phyloP scores from a whole-genome alignment of 805 yeast genomes.

The Kluyveromyces dobzhanskii region DNA sequence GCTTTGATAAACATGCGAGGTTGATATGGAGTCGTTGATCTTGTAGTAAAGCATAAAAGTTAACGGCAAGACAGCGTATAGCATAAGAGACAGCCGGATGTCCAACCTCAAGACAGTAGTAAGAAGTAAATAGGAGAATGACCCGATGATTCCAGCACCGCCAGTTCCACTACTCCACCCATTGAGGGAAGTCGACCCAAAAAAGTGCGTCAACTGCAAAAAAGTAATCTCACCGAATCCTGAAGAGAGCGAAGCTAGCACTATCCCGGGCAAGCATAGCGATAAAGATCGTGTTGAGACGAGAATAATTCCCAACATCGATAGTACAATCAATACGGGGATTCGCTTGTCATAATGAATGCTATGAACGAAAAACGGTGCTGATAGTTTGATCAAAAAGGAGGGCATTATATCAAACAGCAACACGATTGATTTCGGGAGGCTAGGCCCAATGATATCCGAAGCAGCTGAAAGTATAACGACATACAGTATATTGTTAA shows the following conservation, averaged over 20 bases:
- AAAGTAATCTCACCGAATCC: conserved; percentile 91
- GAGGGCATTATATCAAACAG: conserved; percentile 85
- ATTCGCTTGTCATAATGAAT: conserved; percentile 54
- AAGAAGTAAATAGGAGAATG: conserved; percentile 58
- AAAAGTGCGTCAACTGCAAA: conserved; percentile 76
- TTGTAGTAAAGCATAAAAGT: conserved; percentile 38
- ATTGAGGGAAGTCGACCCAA: conserved; percentile 49
- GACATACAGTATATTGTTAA: conserved; percentile 85
- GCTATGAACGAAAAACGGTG: conserved; percentile 72
- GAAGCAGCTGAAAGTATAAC: conserved; percentile 88
- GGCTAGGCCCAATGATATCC: conserved; percentile 74
- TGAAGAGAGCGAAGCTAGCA: conserved; percentile 72
- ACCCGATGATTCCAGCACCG: conserved; percentile 85
- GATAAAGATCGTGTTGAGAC: conserved; percentile 34
- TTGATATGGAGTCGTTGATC: conserved; percentile 12
- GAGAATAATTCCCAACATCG: conserved; percentile 66
- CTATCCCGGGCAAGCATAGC: conserved; percentile 55
- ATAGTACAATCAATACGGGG: conserved; percentile 43
- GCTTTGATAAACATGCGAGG: conserved; percentile 4
- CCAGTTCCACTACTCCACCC: conserved; percentile 97
- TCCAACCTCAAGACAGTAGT: conserved; percentile 60
- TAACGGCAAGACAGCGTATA: conserved; percentile 50
- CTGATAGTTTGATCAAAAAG: conserved; percentile 54
- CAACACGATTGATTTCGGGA: conserved; percentile 81
- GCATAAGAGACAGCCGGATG: conserved; percentile 45